Evolutionary conservation across 306 rosid genomes (phyloP), one percentile per base, ranked within the genome.

Genomic region (Senna tora): DNA sequence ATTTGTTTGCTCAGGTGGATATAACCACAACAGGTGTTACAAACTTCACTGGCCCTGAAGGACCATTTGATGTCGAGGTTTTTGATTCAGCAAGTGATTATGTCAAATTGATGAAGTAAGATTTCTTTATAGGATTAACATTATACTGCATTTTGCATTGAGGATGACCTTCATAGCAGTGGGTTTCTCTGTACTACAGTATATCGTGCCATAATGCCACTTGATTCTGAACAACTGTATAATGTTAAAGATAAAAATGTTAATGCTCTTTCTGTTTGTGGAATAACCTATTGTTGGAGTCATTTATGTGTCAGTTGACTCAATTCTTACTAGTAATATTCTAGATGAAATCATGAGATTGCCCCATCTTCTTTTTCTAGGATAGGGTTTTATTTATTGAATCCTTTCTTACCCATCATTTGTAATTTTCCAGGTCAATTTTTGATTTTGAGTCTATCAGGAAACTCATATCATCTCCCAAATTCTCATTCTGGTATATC

Each of bases 71-170:
- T 41, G 96, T 91, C 60, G 99, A 91, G 72, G 97, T 94, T 77
- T 94, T 94, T 85, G 97, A 94, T 82, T 84, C 96, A 17, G 97
- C 99, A n/a, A 89, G 82, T 51, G 96, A 94, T 70, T 94, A 94
- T 76, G 86, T 94, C 73, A 89, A 88, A 71, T 63, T 94, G 81
- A 84, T 94, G 96, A 89, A 89, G 99, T 94, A 85, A 76, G 93
- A 54, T 65, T 77, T 65, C 66, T 25, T 75, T 63, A 60, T 75
- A 53, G 36, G 47, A 60, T 62, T 75, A 65, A 25, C 51, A 59
- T 16, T 34, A 55, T 49, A 17, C 75, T 52, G 53, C 67, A 67
- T 70, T 63, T 41, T 74, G 36, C 79, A 58, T 63, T 59, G 21
- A 46, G 25, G 8, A 7, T 5, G 46, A 59, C 42, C 17, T 33